Evolutionary conservation across 2,329 filamentous ascomycete genomes (phyloP).

Genomic region (Aspergillus persii): DNA sequence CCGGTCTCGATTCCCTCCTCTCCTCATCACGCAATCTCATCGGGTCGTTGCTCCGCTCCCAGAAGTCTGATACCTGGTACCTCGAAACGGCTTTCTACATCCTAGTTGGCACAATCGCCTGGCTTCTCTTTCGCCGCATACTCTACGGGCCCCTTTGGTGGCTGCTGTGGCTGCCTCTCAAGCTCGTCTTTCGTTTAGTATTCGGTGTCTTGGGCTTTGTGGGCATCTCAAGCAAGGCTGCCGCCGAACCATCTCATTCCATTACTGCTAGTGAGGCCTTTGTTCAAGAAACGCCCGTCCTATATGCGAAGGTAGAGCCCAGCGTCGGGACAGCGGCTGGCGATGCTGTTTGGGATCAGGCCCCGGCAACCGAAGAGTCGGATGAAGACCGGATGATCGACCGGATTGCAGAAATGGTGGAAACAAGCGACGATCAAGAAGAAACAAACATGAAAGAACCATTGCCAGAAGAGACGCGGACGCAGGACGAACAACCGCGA

Average conservation of each 20-base stretch:
- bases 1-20: slow-evolving; percentile 73
- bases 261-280: slow-evolving; percentile 18
- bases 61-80: slow-evolving; percentile 98
- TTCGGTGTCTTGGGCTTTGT: slow-evolving; percentile 57
- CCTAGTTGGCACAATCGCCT: slow-evolving; percentile 71
- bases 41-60: slow-evolving; percentile 74
- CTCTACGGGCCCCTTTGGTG: slow-evolving; percentile 90
- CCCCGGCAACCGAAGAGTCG: slow-evolving; percentile 17
- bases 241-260: slow-evolving; percentile 25
- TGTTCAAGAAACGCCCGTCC: slow-evolving; percentile 15
- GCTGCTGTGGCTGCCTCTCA: slow-evolving; percentile 80
- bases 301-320: slow-evolving; percentile 22
- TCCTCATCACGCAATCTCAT: slow-evolving; percentile 72
- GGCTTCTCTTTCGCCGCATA: slow-evolving; percentile 81
- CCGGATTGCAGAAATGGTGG: slow-evolving; percentile 42
- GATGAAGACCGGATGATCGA: slow-evolving; percentile 41
- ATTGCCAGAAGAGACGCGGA: slow-evolving; percentile 31
- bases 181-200: slow-evolving; percentile 60
- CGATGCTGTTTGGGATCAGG: slow-evolving; percentile 20
- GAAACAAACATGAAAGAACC: slow-evolving; percentile 33
- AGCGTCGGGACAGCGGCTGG: slow-evolving; percentile 14
- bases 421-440: slow-evolving; percentile 22
- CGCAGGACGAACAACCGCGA: slow-evolving; percentile 39
- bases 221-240: slow-evolving; percentile 34
- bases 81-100: slow-evolving; percentile 86